Base-by-base conservation (phyloP, 1,284 basidiomycete genomes). In the Chiua sp. region DNA sequence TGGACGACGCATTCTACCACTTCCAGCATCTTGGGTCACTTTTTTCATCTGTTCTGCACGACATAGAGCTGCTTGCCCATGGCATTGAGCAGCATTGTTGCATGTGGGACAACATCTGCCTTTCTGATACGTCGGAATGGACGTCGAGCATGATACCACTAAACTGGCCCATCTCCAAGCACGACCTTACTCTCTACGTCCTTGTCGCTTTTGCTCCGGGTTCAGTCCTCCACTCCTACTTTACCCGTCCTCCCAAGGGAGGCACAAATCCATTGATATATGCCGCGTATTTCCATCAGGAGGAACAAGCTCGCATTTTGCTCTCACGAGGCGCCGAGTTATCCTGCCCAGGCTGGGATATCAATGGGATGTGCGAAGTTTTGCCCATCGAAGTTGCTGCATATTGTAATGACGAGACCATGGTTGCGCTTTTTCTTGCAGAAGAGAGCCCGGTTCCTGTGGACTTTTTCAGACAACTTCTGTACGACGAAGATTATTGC, bases 211-310 rank as follows among this genome's bases (percentile, higher is more conserved):
- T 51, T 20, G 57, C 55, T 8, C 22, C 59, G 0, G 39, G 30
- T 8, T 33, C 32, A 11, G 47, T 63, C 1, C 49, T 65, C 2
- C 48, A 32, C 18, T 35, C 23, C 7, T 58, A 35, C 11, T 26
- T 66, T 3, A 33, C 32, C 1, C 22, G 6, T 1, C 3, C 11
- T 4, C n/a, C 5, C 2, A 63, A 54, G 51, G 37, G 54, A 4
- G 57, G 60, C 4, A 68, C 49, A 1, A 68, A 65, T n/a, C 65
- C 63, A 0, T 57, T 65, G 12, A 39, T 49, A n/a, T 65, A 65
- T 51, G 59, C 65, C 0, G 55, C 57, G 0, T 0, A 3, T 4
- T 49, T 47, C 11, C 0, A 1, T 26, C 46, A 12, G 32, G 20
- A 51, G 0, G 52, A 50, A 20, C 65, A 68, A 35, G 57, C 63